A percentile compares a stretch with the other conserved stretches of the same genome.
Conservation (phyloP, 192 early-diverging fungal species). For the Gigaspora rosea region DNA sequence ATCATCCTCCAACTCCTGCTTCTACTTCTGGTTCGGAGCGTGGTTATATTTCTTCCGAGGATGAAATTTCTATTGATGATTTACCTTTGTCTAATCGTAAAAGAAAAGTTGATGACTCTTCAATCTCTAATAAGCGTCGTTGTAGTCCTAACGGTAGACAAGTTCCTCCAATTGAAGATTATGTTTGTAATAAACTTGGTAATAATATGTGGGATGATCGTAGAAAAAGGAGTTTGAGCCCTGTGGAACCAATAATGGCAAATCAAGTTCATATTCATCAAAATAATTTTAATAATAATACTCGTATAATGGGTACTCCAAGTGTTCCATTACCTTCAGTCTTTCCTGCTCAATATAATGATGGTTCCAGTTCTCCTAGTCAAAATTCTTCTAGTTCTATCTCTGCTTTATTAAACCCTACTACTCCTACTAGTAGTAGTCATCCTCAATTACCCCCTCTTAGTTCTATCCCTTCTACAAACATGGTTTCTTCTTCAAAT, state of each 20-base stretch:
- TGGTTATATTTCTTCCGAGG: conserved; percentile 33
- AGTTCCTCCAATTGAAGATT: conserved; percentile 58
- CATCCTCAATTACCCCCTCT: conserved; percentile 29
- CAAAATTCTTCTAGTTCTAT: conserved; percentile 22
- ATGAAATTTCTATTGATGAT: conserved; percentile 21
- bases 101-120: conserved; percentile 5
- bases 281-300: neutral
- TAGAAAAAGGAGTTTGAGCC: neutral
- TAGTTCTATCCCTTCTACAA: conserved; percentile 12
- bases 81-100: conserved; percentile 13
- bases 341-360: conserved; percentile 13
- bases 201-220: conserved; percentile 26
- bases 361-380: conserved; percentile 24
- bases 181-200: conserved; percentile 43
- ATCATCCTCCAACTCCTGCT: conserved; percentile 33
- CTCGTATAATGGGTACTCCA: conserved; percentile 27
- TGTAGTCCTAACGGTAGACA: conserved; percentile 1
- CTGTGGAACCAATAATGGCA: conserved; percentile 1
- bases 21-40: conserved; percentile 28
- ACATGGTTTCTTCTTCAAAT: neutral
- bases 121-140: conserved; percentile 11
- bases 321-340: conserved; percentile 22
- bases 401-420: conserved; percentile 38
- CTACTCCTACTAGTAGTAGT: neutral
- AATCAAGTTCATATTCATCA: conserved; percentile 29